These are phyloP conservation scores for Penicillium sclerotiorum DNA, from an alignment of 2,329 filamentous ascomycete species.

Conservation along the genomic window DNA sequence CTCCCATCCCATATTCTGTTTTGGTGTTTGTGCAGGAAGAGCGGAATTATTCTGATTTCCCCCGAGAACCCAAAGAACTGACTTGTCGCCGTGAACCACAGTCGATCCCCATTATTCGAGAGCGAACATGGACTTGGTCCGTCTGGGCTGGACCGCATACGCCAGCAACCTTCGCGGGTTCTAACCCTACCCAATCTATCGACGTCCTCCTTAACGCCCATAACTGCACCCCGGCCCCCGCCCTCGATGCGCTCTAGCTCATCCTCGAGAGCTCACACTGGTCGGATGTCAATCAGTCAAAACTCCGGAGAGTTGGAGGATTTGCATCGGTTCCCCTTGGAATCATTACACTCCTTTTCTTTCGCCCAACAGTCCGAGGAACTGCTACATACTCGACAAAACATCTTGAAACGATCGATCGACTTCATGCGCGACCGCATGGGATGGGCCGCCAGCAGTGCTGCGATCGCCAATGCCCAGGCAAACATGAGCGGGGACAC, in stretches of 20 bases:
- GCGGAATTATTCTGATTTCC: not conserved
- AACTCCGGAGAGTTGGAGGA: slow-evolving; percentile 79
- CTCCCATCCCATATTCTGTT: not conserved
- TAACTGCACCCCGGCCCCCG: slow-evolving; percentile 63
- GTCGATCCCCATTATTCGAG: slow-evolving; percentile 80
- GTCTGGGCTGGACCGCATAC: slow-evolving; percentile 88
- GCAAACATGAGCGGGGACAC: slow-evolving; percentile 79
- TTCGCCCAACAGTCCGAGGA: slow-evolving; percentile 96
- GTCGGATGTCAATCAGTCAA: slow-evolving; percentile 62
- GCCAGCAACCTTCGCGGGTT: slow-evolving; percentile 72
- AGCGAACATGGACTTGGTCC: slow-evolving; percentile 84
- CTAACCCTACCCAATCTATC: slow-evolving; percentile 67
- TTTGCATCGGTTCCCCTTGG: slow-evolving; percentile 86
- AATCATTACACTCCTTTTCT: slow-evolving; percentile 96
- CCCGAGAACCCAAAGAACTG: not conserved
- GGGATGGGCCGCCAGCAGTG: slow-evolving; percentile 75
- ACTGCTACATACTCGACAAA: slow-evolving; percentile 85
- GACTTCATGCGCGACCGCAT: slow-evolving; percentile 96
- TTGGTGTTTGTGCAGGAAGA: too few species aligned
- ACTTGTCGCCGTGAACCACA: slow-evolving; percentile 14
- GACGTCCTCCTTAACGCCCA: slow-evolving; percentile 63
- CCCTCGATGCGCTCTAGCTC: slow-evolving; percentile 71
- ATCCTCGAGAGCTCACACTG: slow-evolving; percentile 56
- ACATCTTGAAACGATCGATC: slow-evolving; percentile 87
- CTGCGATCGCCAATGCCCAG: slow-evolving; percentile 79